Evolutionary conservation across 306 rosid genomes (phyloP).

Genomic region (Lagenaria siceraria): DNA sequence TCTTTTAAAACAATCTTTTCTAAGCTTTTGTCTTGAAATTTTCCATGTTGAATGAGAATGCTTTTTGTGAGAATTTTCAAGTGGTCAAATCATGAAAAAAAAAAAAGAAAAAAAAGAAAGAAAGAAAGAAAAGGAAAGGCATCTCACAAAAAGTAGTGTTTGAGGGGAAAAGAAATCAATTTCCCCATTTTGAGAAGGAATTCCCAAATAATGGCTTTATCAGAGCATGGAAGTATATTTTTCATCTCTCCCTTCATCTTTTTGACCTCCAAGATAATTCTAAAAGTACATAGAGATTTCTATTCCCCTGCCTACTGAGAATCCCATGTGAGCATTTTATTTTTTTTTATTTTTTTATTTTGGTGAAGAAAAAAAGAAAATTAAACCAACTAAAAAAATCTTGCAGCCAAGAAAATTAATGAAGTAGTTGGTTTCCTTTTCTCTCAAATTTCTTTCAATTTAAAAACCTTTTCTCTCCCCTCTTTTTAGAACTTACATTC

Average conservation of each 20-base stretch:
- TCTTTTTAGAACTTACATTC: not conserved
- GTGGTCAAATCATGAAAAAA: conserved; percentile 1
- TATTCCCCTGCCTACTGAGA: not conserved
- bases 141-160: not conserved
- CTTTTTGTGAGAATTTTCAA: conserved; percentile 11
- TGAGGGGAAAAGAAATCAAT: not conserved
- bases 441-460: not conserved
- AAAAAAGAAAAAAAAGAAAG: not conserved
- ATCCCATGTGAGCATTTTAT: not conserved
- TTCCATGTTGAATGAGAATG: conserved; percentile 6
- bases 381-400: not conserved
- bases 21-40: conserved; percentile 1
- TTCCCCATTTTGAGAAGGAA: not conserved
- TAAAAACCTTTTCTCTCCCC: not conserved
- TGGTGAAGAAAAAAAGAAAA: no score
- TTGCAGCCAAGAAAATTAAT: not conserved
- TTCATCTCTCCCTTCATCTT: not conserved
- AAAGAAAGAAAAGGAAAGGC: not conserved
- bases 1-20: not conserved
- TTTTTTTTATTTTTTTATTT: not conserved
- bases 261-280: not conserved
- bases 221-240: not conserved
- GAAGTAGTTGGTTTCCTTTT: not conserved
- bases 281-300: not conserved
- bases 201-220: not conserved